Evolutionary conservation across 2,329 filamentous ascomycete genomes (phyloP), one percentile per base, ranked within the genome.

Genomic region (Diaporthe sp.): DNA sequence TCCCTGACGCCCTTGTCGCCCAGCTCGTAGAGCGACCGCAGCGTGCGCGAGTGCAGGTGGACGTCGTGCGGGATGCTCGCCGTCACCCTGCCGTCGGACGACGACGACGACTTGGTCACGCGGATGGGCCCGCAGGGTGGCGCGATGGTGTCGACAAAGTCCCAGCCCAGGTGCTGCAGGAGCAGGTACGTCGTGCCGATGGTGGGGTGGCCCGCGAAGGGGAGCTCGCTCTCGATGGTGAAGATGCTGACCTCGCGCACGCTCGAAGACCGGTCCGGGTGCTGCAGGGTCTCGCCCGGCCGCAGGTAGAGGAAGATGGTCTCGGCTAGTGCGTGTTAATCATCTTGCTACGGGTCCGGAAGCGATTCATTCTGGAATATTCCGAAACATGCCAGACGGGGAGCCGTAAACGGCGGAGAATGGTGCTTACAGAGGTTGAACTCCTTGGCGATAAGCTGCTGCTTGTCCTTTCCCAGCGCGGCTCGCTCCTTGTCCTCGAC

Each of bases 61-160:
- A 92, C 86, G 76, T 93, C 86, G 80, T 94, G 92, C 45, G 93
- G 93, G 76, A 96, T 92, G 5, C 82, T 83, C 22, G 92, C 92
- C 69, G 86, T 88, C 7, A 92, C 89, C 82, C 86, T 81, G 83
- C 83, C 73, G 12, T 35, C 58, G 28, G 75, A 75, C 40, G n/a
- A n/a, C n/a, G n/a, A n/a, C n/a, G n/a, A n/a, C n/a, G 78, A 30
- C 74, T 76, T 70, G 75, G 77, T 77, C 73, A 91, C 86, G 17
- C 84, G 79, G 76, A 92, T 90, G 22, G 86, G 85, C 6, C 91
- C 91, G 19, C 90, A 89, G 76, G 89, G 91, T 38, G 89, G 90
- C 55, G 86, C 77, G 33, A 92, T 82, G 10, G 84, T 85, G 61
- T 82, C 77, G 73, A 87, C 82, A 76, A 81, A 77, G 30, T 64